Evolutionary conservation across 768 basidiomycete genomes (phyloP), one percentile per base, ranked within the genome.

Genomic region (Thelephora ganbajun): DNA sequence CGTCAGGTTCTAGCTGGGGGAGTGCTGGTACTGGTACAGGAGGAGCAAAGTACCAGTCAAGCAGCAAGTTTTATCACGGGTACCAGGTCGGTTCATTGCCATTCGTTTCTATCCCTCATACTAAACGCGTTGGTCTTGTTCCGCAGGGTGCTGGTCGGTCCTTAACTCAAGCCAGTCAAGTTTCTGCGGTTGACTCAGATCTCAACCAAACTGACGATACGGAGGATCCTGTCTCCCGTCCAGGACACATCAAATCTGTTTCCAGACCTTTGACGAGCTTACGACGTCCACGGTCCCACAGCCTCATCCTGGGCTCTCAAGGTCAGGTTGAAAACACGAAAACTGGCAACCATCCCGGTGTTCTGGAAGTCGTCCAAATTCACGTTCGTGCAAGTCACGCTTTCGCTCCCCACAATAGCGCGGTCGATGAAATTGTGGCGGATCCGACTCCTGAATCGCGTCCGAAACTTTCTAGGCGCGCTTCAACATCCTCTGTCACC

Each of bases 11-110:
- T 0, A 53, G 70, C 54, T 76, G 79, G 53, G 70, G 71, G 5
- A 68, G 71, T 49, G 70, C 74, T 35, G 75, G 79, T 11, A 62
- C 83, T 46, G 77, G 83, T 37, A 72, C 85, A 44, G 83, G 85
- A 2, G 76, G 83, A 26, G 71, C 82, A 47, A 87, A 83, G 60
- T 78, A 79, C 53, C 76, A 78, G 49, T 64, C 83, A 11, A 83
- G 84, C 35, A 74, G 80, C 58, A 73, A 83, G 42, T 83, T 83
- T 57, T 77, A 86, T 60, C 65, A 71, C 44, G 74, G 77, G 1
- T 85, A 79, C 59, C 75, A 73, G 22, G 84, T 87, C 49, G 57
- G 76, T 69, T 26, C 9, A 37, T 20, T 35, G 53, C 50, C 16
- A 50, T 53, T 45, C 50, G 50, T 33, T 47, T 50, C 23, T 43